phyloP scores from a whole-genome alignment of 2,329 filamentous ascomycete species.

The Aspergillus ustus region DNA sequence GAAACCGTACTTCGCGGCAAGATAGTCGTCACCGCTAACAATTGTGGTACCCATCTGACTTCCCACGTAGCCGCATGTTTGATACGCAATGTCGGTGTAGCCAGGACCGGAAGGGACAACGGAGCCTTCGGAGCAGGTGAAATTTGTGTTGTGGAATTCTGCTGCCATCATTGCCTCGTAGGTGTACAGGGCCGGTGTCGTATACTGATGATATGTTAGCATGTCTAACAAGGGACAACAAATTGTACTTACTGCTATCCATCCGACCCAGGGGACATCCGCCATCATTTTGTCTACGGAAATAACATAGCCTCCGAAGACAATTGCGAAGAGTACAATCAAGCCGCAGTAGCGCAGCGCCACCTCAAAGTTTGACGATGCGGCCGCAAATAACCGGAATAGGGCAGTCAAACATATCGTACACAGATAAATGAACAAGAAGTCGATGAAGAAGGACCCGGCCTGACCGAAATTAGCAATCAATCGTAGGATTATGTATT shows the following conservation, averaged over 20 bases:
- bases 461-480: slow-evolving; percentile 38
- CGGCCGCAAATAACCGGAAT: slow-evolving; percentile 65
- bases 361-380: slow-evolving; percentile 65
- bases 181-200: slow-evolving; percentile 57
- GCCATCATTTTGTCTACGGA: slow-evolving; percentile 60
- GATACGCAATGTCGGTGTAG: slow-evolving; percentile 54
- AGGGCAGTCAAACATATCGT: slow-evolving; percentile 64
- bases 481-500: not conserved
- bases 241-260: slow-evolving; percentile 46
- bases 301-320: slow-evolving; percentile 67
- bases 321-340: slow-evolving; percentile 61
- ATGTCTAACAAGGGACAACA: not conserved
- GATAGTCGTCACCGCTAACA: slow-evolving; percentile 59
- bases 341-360: slow-evolving; percentile 65
- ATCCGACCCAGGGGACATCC: slow-evolving; percentile 66
- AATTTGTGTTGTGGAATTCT: slow-evolving; percentile 60
- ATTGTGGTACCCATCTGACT: slow-evolving; percentile 53
- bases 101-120: slow-evolving; percentile 61
- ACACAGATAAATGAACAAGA: slow-evolving; percentile 62
- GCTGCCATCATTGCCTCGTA: slow-evolving; percentile 69
- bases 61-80: slow-evolving; percentile 63
- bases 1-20: slow-evolving; percentile 55
- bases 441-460: slow-evolving; percentile 66
- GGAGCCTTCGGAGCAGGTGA: slow-evolving; percentile 60
- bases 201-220: slow-evolving; percentile 40